Conservation (phyloP, 257 asterid species). For the Parsonsia alboflavescens region DNA sequence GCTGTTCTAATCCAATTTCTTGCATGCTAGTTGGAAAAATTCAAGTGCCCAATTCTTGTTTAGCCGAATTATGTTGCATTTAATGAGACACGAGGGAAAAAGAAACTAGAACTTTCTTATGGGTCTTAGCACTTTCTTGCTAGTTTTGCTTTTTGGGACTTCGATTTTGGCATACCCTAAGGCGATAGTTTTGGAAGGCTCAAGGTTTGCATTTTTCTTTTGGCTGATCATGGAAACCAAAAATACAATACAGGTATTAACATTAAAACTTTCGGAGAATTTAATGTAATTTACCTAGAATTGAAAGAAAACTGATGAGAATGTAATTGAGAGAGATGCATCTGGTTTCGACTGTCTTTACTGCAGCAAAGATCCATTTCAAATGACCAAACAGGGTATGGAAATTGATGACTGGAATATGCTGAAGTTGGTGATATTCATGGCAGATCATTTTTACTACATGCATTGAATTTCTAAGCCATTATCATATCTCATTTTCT, state of each 20-base stretch:
- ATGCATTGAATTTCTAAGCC: too few relatives aligned
- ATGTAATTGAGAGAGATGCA: too few relatives aligned
- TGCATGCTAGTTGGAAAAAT: not conserved
- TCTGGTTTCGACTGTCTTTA: too few relatives aligned
- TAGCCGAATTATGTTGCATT: not conserved
- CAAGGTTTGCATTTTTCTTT: not conserved
- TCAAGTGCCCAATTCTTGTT: not conserved
- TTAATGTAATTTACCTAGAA: too few relatives aligned
- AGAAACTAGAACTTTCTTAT: not conserved
- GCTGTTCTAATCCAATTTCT: not conserved
- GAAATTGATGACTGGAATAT: too few relatives aligned
- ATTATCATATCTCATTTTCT: too few relatives aligned
- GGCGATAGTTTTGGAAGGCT: not conserved
- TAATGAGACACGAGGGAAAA: not conserved
- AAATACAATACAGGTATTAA: not conserved
- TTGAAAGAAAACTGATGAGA: too few relatives aligned
- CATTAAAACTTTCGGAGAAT: too few relatives aligned
- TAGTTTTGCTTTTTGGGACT: not conserved
- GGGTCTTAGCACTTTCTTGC: not conserved
- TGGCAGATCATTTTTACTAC: too few relatives aligned
- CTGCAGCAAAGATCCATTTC: too few relatives aligned
- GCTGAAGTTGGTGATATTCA: too few relatives aligned
- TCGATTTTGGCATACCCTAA: not conserved
- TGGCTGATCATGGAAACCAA: conserved; percentile 35
- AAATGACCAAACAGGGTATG: too few relatives aligned